Base-by-base conservation (phyloP, 192 early-diverging fungal genomes). In the Coemansia aciculifera region DNA sequence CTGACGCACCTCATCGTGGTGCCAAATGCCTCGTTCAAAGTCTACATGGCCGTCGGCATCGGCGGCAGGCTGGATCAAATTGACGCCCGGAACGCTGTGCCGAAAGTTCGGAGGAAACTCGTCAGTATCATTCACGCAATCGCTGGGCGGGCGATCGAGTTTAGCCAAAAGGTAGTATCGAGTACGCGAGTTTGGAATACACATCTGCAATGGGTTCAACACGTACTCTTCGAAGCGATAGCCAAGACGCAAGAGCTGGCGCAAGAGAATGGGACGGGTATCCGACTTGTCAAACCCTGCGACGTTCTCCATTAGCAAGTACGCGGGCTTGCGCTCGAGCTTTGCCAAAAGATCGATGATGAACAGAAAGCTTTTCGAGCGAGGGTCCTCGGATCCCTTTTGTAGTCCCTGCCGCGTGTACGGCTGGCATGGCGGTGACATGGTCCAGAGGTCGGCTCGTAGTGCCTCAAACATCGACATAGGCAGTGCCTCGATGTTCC, bases 391-490 rank as follows among this genome's bases (percentile, higher is more conserved):
- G 10, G 89, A 91, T 17, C 89, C 92, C 69, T 84, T 83, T 46
- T 90, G 86, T 42, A 86, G 75, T 15, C 92, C 92, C 54, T 86
- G 87, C 32, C 90, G 83, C 9, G 91, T 92, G 64, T 93, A 89
- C 62, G 90, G 92, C 72, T 94, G 91, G 78, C 91, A 93, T 7
- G 90, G 92, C 67, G 91, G 92, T 12, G 90, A 91, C 90, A 94
- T 89, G 32, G 89, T 85, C 89, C 90, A 92, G 27, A 92, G 83
- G 69, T 93, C 87, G 13, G 90, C 88, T 34, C 75, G 69, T 46
- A 89, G 71, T 3, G 81, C 83, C 65, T 88, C 89, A 51, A 88
- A 90, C 71, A 88, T 69, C 27, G 84, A 71, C 38, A 86, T 72
- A 9, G 84, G 75, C 62, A 89, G 70, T 2, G 87, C 81, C 65